Evolutionary conservation across 164 flowering plant species (phyloP), one percentile per base, ranked within the genome.

Genomic region (Nymphaea thermarum): DNA sequence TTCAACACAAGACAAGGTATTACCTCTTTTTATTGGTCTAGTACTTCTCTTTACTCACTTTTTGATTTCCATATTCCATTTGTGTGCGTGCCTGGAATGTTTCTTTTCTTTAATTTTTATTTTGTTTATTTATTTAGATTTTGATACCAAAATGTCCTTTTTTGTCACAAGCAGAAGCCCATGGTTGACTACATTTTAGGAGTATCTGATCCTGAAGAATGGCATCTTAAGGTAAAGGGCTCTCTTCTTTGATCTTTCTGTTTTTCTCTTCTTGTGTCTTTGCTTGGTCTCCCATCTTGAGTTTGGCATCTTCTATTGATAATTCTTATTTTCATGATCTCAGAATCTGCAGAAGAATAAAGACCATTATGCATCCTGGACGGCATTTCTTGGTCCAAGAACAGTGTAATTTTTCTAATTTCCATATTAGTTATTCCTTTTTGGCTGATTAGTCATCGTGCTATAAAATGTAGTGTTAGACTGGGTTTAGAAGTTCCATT

Each of bases 141-240:
- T 61, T n/a, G 7, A n/a, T 61, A 61, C 64, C 25, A 61, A n/a
- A 8, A 6, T 8, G 11, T 74, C 65, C 59, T 45, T 71, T 61
- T 59, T 62, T 83, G 93, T 61, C 16, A 11, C 16, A 66, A 63
- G 43, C 66, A 63, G 78, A 85, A 63, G 75, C 82, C 36, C 3
- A 91, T 91, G 97, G 76, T 87, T 15, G 99, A 94, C 80, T 91
- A 78, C 74, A 90, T 94, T 68, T 74, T 94, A 51, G 96, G 97
- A 43, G 97, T 94, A 17, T 77, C 88, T 67, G 90, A 94, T 84
- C 98, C 99, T 36, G n/a, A 68, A 76, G 83, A 83, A 59, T 94
- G 99, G 99, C 99, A 91, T 78, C 64, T 87, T 67, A 78, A 91
- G 89, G 98, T 89, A 69, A 42, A 42, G 44, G 43, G 15, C 62